Evolutionary conservation across 129 eudicot species (phyloP).

Genomic region (Artemisia tridentata): DNA sequence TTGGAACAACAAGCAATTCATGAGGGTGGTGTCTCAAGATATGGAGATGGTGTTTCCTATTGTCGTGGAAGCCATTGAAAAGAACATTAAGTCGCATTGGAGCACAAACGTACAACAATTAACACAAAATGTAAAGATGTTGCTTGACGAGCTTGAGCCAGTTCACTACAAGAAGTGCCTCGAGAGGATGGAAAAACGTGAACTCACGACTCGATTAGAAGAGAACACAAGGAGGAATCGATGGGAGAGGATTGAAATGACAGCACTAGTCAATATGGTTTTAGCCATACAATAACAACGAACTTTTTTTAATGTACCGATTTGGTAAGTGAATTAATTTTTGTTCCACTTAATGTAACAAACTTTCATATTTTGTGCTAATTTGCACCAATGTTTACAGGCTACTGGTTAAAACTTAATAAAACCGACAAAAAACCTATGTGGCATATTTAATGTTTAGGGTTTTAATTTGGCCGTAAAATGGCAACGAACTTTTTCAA

Average conservation of each 20-base stretch:
- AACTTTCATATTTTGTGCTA: not conserved
- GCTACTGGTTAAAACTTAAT: too few relatives aligned
- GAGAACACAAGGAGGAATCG: constrained; percentile 43
- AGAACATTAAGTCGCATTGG: constrained; percentile 64
- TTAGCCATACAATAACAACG: too few relatives aligned
- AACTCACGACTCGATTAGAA: constrained; percentile 27
- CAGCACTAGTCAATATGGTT: constrained; percentile 10
- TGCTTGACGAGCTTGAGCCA: constrained; percentile 64
- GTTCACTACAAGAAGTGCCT: constrained; percentile 46
- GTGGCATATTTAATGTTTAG: too few relatives aligned
- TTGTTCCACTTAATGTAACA: not conserved
- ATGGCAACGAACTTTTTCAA: too few relatives aligned
- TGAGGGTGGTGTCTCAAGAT: constrained; percentile 59
- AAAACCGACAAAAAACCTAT: too few relatives aligned
- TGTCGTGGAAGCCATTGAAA: constrained; percentile 62
- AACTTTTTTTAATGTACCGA: not conserved
- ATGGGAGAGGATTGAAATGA: constrained; percentile 55
- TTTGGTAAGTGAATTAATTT: not conserved
- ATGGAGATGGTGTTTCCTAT: constrained; percentile 56
- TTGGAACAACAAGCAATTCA: constrained; percentile 70
- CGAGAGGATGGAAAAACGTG: constrained; percentile 26
- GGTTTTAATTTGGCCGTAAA: too few relatives aligned
- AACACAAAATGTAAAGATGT: constrained; percentile 55
- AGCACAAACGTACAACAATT: constrained; percentile 52
- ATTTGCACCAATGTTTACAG: too few relatives aligned